phyloP scores from a whole-genome alignment of 192 early-diverging fungal genomes.

The Gonapodya sp. region DNA sequence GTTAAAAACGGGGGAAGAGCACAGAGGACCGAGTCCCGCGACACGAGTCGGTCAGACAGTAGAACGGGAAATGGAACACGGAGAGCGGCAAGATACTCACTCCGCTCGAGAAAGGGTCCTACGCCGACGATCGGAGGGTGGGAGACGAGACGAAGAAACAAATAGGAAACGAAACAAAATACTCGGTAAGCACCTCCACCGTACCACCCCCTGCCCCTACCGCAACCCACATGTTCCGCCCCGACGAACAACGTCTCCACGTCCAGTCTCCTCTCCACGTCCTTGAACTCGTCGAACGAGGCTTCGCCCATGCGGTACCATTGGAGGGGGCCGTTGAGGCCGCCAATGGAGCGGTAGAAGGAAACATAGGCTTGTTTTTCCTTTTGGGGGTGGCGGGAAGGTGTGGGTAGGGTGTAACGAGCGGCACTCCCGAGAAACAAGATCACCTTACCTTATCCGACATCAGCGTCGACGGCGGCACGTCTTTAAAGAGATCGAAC shows the following conservation, averaged over 20 bases:
- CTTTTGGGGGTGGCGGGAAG: not conserved
- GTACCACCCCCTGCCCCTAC: too few relatives aligned
- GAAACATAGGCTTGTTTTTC: not conserved
- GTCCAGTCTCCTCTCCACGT: not conserved
- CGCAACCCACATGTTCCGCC: not conserved
- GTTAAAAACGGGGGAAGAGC: too few relatives aligned
- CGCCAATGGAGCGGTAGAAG: conserved; percentile 2
- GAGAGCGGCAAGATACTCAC: not conserved
- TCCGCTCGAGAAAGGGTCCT: not conserved
- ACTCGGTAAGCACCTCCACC: too few relatives aligned
- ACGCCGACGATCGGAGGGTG: too few relatives aligned
- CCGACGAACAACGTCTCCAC: conserved; percentile 3
- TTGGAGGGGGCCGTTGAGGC: not conserved
- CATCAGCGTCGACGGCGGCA: not conserved
- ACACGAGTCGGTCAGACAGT: not conserved
- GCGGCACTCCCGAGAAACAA: not conserved
- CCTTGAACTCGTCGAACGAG: conserved; percentile 1
- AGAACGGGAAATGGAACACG: not conserved
- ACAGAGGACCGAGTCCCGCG: too few relatives aligned
- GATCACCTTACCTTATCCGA: not conserved
- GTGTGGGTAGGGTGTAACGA: too few relatives aligned
- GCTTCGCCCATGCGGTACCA: conserved; percentile 13
- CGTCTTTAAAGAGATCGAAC: not conserved
- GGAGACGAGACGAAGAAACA: too few relatives aligned
- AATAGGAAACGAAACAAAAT: too few relatives aligned